phyloP scores from a whole-genome alignment of 179 eudicot species.

The Patellifolia procumbens region DNA sequence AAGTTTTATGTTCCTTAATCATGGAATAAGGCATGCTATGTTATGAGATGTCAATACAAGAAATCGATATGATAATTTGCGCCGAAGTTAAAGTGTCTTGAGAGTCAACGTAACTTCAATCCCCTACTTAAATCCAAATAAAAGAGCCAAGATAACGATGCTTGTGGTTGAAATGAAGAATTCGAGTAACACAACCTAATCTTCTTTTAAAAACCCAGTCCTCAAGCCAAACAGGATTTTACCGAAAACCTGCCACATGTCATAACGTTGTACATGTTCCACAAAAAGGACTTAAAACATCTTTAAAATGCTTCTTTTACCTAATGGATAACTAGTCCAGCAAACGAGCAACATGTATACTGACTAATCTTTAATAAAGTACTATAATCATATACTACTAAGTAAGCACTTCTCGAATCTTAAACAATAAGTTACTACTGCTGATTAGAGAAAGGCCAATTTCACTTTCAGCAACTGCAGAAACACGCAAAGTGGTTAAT shows the following conservation, averaged over 20 bases:
- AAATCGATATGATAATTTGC: background rate
- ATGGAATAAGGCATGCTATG: background rate
- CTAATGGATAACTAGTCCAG: background rate
- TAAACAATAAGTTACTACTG: conserved; percentile 23
- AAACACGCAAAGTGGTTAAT: conserved; percentile 35
- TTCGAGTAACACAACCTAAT: background rate
- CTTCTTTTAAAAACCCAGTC: background rate
- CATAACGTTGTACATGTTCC: background rate
- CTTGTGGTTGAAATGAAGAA: background rate
- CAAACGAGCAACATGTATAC: background rate
- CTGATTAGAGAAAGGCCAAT: conserved; percentile 20
- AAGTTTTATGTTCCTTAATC: background rate
- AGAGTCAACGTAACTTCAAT: background rate
- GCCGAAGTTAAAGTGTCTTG: background rate
- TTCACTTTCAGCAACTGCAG: conserved; percentile 28
- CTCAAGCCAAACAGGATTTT: background rate
- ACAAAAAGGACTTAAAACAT: background rate
- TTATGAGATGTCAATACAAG: background rate
- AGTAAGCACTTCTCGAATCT: conserved; percentile 27
- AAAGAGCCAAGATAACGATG: background rate
- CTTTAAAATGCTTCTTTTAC: background rate
- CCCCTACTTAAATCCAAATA: background rate
- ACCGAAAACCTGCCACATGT: background rate
- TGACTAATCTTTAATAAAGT: background rate
- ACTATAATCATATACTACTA: background rate